Percentiles rank a stretch among this genome's conserved stretches.
phyloP scores from a whole-genome alignment of 805 yeast species.

The Aciculoconidium aculeatum region DNA sequence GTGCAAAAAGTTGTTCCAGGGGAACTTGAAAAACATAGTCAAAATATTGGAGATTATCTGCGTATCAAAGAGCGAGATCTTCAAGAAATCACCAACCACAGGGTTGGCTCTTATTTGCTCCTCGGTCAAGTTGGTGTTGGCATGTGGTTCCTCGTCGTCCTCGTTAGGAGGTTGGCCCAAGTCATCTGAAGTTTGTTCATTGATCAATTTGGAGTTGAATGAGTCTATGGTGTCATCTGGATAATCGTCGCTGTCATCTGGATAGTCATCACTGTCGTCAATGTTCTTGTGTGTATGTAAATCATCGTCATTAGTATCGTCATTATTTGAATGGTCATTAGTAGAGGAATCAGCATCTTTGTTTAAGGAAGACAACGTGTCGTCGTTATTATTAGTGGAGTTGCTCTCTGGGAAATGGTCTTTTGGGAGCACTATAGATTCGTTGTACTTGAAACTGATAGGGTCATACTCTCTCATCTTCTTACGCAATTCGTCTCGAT shows the following conservation, averaged over 20 bases:
- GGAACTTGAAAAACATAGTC: conserved; percentile 40
- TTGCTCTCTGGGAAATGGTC: conserved; percentile 11
- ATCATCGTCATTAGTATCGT: conserved; percentile 7
- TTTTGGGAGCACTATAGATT: conserved; percentile 32
- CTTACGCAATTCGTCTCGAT: conserved; percentile 31
- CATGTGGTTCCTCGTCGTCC: conserved; percentile 38
- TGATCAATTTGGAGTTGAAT: conserved; percentile 21
- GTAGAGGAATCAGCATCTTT: conserved; percentile 8
- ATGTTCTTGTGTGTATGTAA: conserved; percentile 7
- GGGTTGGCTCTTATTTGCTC: conserved; percentile 38
- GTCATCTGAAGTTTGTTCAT: conserved; percentile 15
- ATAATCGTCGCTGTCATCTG: conserved; percentile 7
- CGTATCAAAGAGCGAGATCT: conserved; percentile 37
- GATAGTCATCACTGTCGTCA: conserved; percentile 7
- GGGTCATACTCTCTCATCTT: conserved; percentile 40
- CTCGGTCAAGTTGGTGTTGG: conserved; percentile 38
- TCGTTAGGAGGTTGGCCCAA: conserved; percentile 16
- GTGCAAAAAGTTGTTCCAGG: conserved; percentile 44
- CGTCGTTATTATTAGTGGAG: conserved; percentile 7
- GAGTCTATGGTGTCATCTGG: conserved; percentile 34
- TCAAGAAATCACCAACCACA: conserved; percentile 39
- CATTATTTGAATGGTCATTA: conserved; percentile 7
- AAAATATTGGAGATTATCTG: conserved; percentile 38
- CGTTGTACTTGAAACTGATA: conserved; percentile 40
- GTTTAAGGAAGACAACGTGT: conserved; percentile 1